Evolutionary conservation across 2,329 filamentous ascomycete species (phyloP).

Genomic region (Amesomyces nigricolor): DNA sequence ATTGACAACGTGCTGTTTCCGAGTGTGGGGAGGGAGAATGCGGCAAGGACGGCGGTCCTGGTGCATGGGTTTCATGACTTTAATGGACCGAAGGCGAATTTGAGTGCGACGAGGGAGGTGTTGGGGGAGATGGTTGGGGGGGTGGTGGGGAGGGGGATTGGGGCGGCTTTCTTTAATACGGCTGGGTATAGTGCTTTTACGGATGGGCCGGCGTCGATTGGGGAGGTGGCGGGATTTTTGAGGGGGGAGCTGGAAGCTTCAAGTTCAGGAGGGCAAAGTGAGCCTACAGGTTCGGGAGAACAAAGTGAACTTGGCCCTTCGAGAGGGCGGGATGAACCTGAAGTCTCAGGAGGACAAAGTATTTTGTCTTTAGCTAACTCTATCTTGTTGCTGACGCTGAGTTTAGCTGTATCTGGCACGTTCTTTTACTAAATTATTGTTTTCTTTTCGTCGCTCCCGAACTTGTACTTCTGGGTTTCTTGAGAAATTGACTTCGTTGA

Average conservation of each 20-base stretch:
- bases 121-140: conserved; percentile 3
- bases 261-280: too few relatives aligned
- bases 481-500: too few relatives aligned
- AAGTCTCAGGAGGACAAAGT: too few relatives aligned
- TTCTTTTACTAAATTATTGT: too few relatives aligned
- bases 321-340: too few relatives aligned
- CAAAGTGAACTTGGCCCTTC: too few relatives aligned
- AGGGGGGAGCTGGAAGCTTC: neutral
- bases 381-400: too few relatives aligned
- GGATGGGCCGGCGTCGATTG: conserved; percentile 12
- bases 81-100: conserved; percentile 7
- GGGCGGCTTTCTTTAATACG: conserved; percentile 13
- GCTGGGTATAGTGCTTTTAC: conserved; percentile 9
- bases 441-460: too few relatives aligned
- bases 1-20: conserved; percentile 12
- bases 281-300: too few relatives aligned
- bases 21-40: neutral
- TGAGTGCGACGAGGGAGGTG: neutral
- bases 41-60: conserved; percentile 1
- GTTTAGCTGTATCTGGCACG: too few relatives aligned
- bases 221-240: neutral
- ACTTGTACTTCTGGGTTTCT: too few relatives aligned
- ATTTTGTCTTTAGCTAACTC: too few relatives aligned
- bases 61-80: conserved; percentile 15
- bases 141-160: conserved; percentile 10